Base-by-base conservation (phyloP, 305 asterid genomes). In the Fraxinus nigra region DNA sequence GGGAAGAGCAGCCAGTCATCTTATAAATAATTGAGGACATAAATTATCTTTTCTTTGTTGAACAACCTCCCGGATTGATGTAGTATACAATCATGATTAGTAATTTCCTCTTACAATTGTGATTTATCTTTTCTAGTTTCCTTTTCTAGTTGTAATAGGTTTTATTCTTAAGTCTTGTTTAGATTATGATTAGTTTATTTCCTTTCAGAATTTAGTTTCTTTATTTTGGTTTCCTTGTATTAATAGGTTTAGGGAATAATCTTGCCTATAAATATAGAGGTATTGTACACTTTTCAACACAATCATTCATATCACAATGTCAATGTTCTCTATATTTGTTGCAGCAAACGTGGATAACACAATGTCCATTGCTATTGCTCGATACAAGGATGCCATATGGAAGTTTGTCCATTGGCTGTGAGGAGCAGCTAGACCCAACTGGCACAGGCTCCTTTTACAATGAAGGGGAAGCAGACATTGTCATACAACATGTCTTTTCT, bases 381-480 rank as follows among this genome's bases (percentile, higher is more conserved):
- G 99, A 95, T 87, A 95, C 99, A 40, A 92, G 99, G 85, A 89
- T 89, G 98, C 97, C 98, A 35, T 93, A 91, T 78, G 99, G 99
- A 86, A 95, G 99, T 88, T 89, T 96, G 80, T 94, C 98, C 65
- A 86, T 90, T 79, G 98, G 97, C 82, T 96, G 99, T 86, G 98
- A 96, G 85, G 99, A 96, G 90, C 94, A 94, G 83, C 81, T 96
- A 84, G 99, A 96, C 86, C 99, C 98, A 87, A 94, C 98, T 84
- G 99, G 99, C 86, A 96, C 99, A 30, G 99, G 99, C 85, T 96
- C 99, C 82, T 92, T 92, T 89, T 94, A 89, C 93, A 96, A 96
- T 72, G 98, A 94, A 87, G 98, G 99, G 83, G 99, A 96, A 86
- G 98, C 98, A 59, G 99, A 96, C 81, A 86, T 96, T 26, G 97